Base-by-base conservation (phyloP, 345 rosid species). In the Populus ilicifolia region DNA sequence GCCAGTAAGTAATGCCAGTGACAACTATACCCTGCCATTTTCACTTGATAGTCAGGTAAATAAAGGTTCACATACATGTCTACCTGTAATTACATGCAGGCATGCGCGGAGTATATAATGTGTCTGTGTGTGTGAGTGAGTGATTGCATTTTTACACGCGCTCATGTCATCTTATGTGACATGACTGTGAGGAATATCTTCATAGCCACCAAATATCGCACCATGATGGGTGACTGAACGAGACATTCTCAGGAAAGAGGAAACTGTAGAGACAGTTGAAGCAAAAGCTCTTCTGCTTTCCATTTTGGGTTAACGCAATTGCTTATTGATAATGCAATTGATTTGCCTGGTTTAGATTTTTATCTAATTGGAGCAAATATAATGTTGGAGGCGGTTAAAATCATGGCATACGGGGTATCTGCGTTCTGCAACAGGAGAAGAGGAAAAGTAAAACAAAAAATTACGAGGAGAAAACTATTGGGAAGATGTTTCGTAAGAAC, bases 1-100 rank as follows among this genome's bases (percentile, higher is more conserved):
- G 72, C 92, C 96, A 93, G 80, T 91, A 93, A 23, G 93, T 84
- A 13, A 92, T 78, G 8, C 93, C 96, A 67, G 86, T 89, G 56
- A 94, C 90, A 44, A 88, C 69, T 66, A 92, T 79, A 10, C 98
- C 98, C 98, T 94, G 89, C 82, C 50, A 76, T 59, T 71, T 71
- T 61, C 67, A 61, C 27, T 36, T 69, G 13, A 63, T 10, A 18
- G 16, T 59, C 29, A 59, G 29, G 14, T 23, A 46, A 46, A 46
- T 5, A 44, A 13, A 44, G 11, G 50, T 17, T 5, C 14, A 44
- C 13, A 44, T 4, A 12, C 50, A 13, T 46, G 18, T 14, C 50
- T 44, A 0, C 50, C 50, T 44, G 17, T 14, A 44, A 14, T 44
- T 44, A 44, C 48, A 44, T 44, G 48, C 48, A 44, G 11, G 48